Percentiles rank a stretch among this genome's conserved stretches.
These are phyloP conservation scores for Pseudogymnoascus sp. DNA, from an alignment of 2,329 filamentous ascomycete genomes.

Conservation along the genomic window DNA sequence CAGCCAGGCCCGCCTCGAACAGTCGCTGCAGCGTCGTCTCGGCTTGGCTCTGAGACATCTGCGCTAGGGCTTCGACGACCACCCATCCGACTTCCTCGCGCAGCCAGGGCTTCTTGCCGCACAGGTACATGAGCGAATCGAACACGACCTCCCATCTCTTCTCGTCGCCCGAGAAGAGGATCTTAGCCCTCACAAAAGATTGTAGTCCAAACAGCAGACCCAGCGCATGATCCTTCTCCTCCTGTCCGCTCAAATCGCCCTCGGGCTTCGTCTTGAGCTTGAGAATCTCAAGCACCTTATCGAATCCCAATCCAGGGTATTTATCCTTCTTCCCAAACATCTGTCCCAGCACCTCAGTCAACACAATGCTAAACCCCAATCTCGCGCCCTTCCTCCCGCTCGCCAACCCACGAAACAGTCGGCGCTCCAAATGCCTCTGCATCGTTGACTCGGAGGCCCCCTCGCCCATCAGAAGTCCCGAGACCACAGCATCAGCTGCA, in stretches of 20 bases:
- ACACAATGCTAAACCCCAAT: conserved; percentile 78
- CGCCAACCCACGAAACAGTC: conserved; percentile 78
- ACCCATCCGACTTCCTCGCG: conserved; percentile 81
- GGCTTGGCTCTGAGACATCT: conserved; percentile 47
- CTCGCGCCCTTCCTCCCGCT: conserved; percentile 84
- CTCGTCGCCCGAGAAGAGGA: conserved; percentile 53
- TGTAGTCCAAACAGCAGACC: conserved; percentile 83
- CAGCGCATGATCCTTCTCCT: conserved; percentile 77
- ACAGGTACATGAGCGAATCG: conserved; percentile 62
- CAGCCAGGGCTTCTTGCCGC: conserved; percentile 79
- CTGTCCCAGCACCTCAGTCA: conserved; percentile 71
- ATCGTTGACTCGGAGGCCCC: conserved; percentile 45
- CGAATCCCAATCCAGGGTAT: conserved; percentile 47
- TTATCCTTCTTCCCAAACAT: conserved; percentile 49
- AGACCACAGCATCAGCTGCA: conserved; percentile 51
- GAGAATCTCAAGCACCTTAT: conserved; percentile 44
- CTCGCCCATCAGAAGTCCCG: conserved; percentile 43
- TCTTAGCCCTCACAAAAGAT: conserved; percentile 70
- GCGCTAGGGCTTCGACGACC: conserved; percentile 62
- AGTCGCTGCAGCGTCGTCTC: conserved; percentile 56
- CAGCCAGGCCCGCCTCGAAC: conserved; percentile 56
- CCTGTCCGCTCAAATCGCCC: conserved; percentile 54
- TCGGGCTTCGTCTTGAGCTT: conserved; percentile 46
- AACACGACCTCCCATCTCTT: conserved; percentile 61
- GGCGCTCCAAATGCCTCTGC: conserved; percentile 51